Evolutionary conservation across 2,329 filamentous ascomycete genomes (phyloP).

Genomic region (Alternaria brassicae): DNA sequence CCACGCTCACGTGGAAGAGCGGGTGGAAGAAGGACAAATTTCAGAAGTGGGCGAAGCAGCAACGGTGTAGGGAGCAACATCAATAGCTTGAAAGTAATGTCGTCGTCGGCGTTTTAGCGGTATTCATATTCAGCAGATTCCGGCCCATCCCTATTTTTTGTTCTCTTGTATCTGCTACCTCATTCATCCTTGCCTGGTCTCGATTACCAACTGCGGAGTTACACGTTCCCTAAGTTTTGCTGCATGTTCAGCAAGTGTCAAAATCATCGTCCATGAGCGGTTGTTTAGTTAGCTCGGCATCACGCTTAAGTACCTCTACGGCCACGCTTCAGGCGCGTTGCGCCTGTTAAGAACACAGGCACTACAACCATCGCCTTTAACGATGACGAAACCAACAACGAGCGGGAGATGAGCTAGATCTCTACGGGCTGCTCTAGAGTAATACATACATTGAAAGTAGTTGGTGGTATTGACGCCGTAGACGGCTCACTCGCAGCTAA

Average conservation of each 20-base stretch:
- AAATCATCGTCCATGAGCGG: not conserved
- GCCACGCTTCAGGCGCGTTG: not conserved
- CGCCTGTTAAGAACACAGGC: too few relatives aligned
- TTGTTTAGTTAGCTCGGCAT: not conserved
- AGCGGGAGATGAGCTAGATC: too few relatives aligned
- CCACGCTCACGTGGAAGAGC: constrained; percentile 33
- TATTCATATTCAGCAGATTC: not conserved
- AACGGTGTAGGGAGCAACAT: constrained; percentile 34
- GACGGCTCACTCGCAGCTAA: too few relatives aligned
- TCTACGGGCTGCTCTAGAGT: too few relatives aligned
- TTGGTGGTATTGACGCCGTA: too few relatives aligned
- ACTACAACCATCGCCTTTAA: not conserved
- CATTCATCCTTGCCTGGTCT: not conserved
- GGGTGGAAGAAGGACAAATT: constrained; percentile 44
- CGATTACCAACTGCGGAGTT: not conserved
- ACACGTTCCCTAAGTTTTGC: not conserved
- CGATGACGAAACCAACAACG: too few relatives aligned
- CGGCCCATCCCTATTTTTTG: not conserved
- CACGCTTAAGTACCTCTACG: not conserved
- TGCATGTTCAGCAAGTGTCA: not conserved
- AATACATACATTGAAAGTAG: too few relatives aligned
- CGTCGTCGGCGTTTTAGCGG: constrained; percentile 10
- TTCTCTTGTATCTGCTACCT: not conserved
- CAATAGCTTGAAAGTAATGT: constrained; percentile 3
- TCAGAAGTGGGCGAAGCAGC: constrained; percentile 35